Conservation (phyloP, 2,329 filamentous ascomycete genomes). For the Alternaria alternata region DNA sequence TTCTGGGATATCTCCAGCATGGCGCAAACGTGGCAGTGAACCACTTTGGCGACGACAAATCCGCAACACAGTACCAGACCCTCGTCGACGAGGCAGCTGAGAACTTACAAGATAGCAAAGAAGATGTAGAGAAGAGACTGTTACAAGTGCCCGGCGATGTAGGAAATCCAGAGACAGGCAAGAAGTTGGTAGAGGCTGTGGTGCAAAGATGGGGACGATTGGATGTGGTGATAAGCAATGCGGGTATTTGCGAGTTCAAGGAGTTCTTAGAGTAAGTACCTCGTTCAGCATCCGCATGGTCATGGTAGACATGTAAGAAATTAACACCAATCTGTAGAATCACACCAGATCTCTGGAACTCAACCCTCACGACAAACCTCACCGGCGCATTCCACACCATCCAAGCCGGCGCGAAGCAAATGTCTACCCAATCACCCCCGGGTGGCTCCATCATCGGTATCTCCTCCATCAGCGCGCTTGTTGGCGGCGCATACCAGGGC, state of each 20-base stretch:
- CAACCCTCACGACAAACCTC: constrained; percentile 81
- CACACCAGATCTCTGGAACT: constrained; percentile 71
- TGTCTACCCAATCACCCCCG: constrained; percentile 68
- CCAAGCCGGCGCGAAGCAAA: constrained; percentile 84
- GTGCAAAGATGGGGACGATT: constrained; percentile 66
- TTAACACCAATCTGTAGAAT: constrained; percentile 58
- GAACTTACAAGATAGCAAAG: constrained; percentile 22
- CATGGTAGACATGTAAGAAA: background rate
- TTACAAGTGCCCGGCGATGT: constrained; percentile 80
- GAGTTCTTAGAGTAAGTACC: constrained; percentile 75
- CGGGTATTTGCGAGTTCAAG: constrained; percentile 86
- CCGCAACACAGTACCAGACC: constrained; percentile 55
- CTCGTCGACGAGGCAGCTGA: constrained; percentile 55
- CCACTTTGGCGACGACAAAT: constrained; percentile 70
- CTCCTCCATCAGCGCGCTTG: constrained; percentile 75
- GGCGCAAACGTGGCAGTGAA: constrained; percentile 83
- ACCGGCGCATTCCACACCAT: constrained; percentile 87
- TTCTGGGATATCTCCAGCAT: constrained; percentile 78
- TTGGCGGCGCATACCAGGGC: constrained; percentile 79
- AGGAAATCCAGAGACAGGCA: constrained; percentile 74
- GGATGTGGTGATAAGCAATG: constrained; percentile 84
- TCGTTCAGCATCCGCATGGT: background rate
- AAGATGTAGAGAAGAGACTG: constrained; percentile 55
- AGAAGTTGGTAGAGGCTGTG: constrained; percentile 70
- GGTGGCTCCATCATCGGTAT: constrained; percentile 84